Evolutionary conservation across 306 rosid genomes (phyloP), one percentile per base, ranked within the genome.

Genomic region (Glycine tomentella): DNA sequence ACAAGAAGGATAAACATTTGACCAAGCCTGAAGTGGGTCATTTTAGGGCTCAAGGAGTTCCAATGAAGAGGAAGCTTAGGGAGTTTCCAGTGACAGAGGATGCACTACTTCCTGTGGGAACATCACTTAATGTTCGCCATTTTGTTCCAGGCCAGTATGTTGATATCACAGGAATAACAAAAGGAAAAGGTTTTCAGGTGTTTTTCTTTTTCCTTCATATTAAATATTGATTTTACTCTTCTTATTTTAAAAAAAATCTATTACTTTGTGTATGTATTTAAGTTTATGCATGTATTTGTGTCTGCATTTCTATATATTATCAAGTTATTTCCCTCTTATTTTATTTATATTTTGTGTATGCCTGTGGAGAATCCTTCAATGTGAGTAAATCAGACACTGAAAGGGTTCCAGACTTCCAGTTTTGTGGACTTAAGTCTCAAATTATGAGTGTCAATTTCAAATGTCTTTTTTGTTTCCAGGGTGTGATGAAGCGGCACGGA

Each of bases 131-230:
- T 56, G 98, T 92, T 83, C 96, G 99, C 31, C 99, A 95, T 88
- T 95, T 95, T 89, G 97, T 95, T 66, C 98, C 99, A 1, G 99
- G 99, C 33, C 99, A 95, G 59, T 92, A 83, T 80, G 97, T 96
- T 61, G 99, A 96, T 81, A 84, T 96, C 48, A 74, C 90, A 0
- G 99, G 99, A 87, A 93, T 89, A 83, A 86, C 97, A 4, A 87
- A 87, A 79, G 99, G 99, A 80, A 93, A 96, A 79, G 99, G 99
- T 84, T 93, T 92, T 84, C 98, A 96, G 99, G 99, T 96, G 84
- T 65, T n/a, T 68, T 63, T 44, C 76, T 44, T 67, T 65, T 31
- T 46, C 64, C 49, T 69, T 57, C 48, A n/a, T 64, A 58, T 59
- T 59, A 57, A 59, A 33, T 58, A 16, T 46, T 63, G 69, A 50